A percentile compares a stretch with the other conserved stretches of the same genome.
These are phyloP conservation scores for Nothophaeocryptopus gaeumannii DNA, from an alignment of 2,329 filamentous ascomycete genomes.

Conservation along the genomic window DNA sequence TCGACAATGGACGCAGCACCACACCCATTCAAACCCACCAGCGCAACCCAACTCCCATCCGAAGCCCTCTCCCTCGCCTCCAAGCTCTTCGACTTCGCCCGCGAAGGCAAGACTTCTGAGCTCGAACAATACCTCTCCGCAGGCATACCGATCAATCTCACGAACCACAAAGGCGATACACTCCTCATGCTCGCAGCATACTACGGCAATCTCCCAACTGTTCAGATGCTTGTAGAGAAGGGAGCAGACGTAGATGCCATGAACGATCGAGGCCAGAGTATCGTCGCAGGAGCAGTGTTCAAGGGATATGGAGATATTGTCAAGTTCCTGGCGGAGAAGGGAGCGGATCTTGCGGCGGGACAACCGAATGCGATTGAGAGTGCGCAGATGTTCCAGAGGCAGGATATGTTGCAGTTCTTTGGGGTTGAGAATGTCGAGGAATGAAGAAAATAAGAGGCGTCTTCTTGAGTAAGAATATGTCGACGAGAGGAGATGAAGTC, in stretches of 20 bases:
- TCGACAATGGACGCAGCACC: neutral
- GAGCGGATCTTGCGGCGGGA: constrained; percentile 42
- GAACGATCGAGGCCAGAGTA: constrained; percentile 67
- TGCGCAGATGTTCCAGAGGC: constrained; percentile 48
- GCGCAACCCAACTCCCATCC: constrained; percentile 49
- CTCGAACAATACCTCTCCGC: constrained; percentile 63
- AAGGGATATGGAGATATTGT: constrained; percentile 67
- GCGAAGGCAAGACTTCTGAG: constrained; percentile 55
- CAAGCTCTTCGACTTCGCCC: constrained; percentile 65
- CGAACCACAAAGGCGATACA: constrained; percentile 71
- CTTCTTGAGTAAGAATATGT: too few relatives aligned
- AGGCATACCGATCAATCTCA: constrained; percentile 67
- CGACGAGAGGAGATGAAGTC: too few relatives aligned
- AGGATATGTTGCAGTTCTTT: constrained; percentile 35
- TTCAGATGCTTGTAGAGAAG: constrained; percentile 58
- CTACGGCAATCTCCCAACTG: constrained; percentile 62
- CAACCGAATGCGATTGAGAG: constrained; percentile 48
- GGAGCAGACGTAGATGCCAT: constrained; percentile 66
- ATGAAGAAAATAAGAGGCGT: too few relatives aligned
- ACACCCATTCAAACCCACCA: constrained; percentile 3
- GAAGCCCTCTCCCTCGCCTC: constrained; percentile 65
- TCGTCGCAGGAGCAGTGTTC: constrained; percentile 69
- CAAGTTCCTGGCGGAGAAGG: constrained; percentile 47
- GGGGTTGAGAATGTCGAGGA: constrained; percentile 27
- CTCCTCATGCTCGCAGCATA: constrained; percentile 72